Conservation (phyloP, 176 grass and related monocot species). For the Hordeum vulgare region MorexV3_pseudomolecules_assembly NC_058523.1:533710675-533711174, state of each 20-base stretch:
- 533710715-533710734: neutral
- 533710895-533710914: neutral
- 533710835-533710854: too few relatives aligned
- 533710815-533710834: neutral
- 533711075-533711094: slow-evolving; percentile 37
- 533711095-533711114: slow-evolving; percentile 41
- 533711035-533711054: neutral
- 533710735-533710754: neutral
- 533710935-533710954: neutral
- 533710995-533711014: slow-evolving; percentile 56
- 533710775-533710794: neutral
- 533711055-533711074: slow-evolving; percentile 11
- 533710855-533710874: neutral
- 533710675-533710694: neutral
- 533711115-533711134: slow-evolving; percentile 50
- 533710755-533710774: too few relatives aligned
- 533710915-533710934: neutral
- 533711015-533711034: slow-evolving; percentile 13
- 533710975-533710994: slow-evolving; percentile 87
- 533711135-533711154: slow-evolving; percentile 31
- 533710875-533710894: neutral
- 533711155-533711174: neutral
- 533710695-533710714: neutral
- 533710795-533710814: too few relatives aligned
- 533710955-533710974: neutral